A percentile compares a stretch with the other conserved stretches of the same genome.
Evolutionary conservation across 2,329 filamentous ascomycete species (phyloP).

Genomic region (Colletotrichum lentis): DNA sequence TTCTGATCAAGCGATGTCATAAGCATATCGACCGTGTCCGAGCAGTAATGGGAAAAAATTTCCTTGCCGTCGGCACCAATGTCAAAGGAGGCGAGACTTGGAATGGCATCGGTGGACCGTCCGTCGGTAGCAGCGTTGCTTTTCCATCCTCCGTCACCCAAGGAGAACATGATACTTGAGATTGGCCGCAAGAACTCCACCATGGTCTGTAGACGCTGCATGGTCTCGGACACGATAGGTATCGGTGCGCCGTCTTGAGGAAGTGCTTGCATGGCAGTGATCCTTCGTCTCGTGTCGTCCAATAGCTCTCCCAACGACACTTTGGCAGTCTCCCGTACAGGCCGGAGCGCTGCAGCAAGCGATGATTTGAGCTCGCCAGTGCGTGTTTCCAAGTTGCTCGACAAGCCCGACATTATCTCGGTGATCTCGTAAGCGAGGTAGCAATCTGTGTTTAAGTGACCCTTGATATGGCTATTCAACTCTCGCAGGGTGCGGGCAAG

Average conservation of each 20-base stretch:
- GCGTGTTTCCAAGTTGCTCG: slow-evolving; percentile 78
- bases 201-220: slow-evolving; percentile 86
- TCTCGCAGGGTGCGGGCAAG: slow-evolving; percentile 87
- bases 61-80: slow-evolving; percentile 87
- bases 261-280: slow-evolving; percentile 70
- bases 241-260: slow-evolving; percentile 81
- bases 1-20: slow-evolving; percentile 79
- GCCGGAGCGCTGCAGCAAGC: slow-evolving; percentile 85
- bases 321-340: slow-evolving; percentile 91
- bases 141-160: slow-evolving; percentile 93
- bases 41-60: slow-evolving; percentile 88
- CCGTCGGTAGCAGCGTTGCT: slow-evolving; percentile 59
- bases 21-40: slow-evolving; percentile 86
- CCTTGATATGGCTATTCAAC: slow-evolving; percentile 87
- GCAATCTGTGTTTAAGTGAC: slow-evolving; percentile 87
- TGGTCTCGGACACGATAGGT: slow-evolving; percentile 81
- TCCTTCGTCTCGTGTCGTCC: slow-evolving; percentile 79
- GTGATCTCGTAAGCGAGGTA: slow-evolving; percentile 95
- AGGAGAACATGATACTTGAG: slow-evolving; percentile 86
- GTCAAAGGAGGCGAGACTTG: slow-evolving; percentile 81
- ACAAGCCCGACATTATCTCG: slow-evolving; percentile 83
- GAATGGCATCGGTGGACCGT: slow-evolving; percentile 69
- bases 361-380: slow-evolving; percentile 87
- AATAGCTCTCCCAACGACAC: slow-evolving; percentile 82
- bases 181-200: slow-evolving; percentile 86